Conservation (phyloP, 2,329 filamentous ascomycete genomes). For the Cytospora schulzeri region DNA sequence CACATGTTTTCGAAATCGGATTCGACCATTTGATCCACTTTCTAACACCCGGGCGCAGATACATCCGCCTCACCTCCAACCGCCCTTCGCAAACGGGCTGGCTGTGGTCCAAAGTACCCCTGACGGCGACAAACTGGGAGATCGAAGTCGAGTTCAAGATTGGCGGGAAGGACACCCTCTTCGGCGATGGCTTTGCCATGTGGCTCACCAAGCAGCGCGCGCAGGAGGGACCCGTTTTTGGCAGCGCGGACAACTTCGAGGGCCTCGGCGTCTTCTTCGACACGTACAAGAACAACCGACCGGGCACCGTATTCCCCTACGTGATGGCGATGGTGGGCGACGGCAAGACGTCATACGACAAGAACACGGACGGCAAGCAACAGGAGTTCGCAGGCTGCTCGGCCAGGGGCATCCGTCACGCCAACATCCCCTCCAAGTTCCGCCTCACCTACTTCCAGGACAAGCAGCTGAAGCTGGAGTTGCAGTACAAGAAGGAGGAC, state of each 20-base stretch:
- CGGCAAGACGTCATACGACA: slow-evolving; percentile 85
- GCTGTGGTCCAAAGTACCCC: slow-evolving; percentile 89
- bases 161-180: slow-evolving; percentile 83
- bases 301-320: slow-evolving; percentile 93
- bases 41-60: slow-evolving; percentile 52
- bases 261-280: slow-evolving; percentile 95
- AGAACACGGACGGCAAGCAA: slow-evolving; percentile 89
- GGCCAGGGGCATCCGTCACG: slow-evolving; percentile 84
- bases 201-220: slow-evolving; percentile 96
- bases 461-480: slow-evolving; percentile 83
- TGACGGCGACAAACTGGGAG: slow-evolving; percentile 99
- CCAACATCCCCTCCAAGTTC: slow-evolving; percentile 78
- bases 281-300: slow-evolving; percentile 99
- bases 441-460: slow-evolving; percentile 96
- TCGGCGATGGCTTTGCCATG: slow-evolving; percentile 95
- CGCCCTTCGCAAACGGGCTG: slow-evolving; percentile 88
- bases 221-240: slow-evolving; percentile 81
- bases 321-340: slow-evolving; percentile 99
- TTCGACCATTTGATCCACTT: background rate
- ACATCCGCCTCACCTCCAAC: slow-evolving; percentile 90
- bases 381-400: slow-evolving; percentile 95
- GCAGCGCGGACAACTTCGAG: slow-evolving; percentile 84
- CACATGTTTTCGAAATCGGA: slow-evolving; percentile 17
- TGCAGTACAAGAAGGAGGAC: slow-evolving; percentile 90
- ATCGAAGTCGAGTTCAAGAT: slow-evolving; percentile 96